Evolutionary conservation across 139 green algal genomes (phyloP).

Genomic region (Chlamydomonas sphaeroides): DNA sequence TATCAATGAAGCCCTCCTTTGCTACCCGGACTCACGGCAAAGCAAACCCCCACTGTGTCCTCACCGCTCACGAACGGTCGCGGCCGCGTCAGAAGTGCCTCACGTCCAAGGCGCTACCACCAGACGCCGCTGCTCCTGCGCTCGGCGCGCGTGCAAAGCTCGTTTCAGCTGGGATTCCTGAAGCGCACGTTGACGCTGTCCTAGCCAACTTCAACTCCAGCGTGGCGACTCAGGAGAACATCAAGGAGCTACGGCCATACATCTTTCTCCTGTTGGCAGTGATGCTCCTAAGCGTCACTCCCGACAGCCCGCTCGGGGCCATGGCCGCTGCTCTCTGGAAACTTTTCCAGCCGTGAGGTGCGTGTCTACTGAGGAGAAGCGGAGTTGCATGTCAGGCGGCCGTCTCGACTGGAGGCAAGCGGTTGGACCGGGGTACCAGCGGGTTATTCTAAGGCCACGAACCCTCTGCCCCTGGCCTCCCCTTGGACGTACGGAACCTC

Average conservation of each 20-base stretch:
- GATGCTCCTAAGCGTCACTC: background rate
- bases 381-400: too few species aligned
- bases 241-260: constrained; percentile 7
- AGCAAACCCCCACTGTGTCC: background rate
- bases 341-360: too few species aligned
- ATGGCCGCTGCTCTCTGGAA: background rate
- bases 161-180: background rate
- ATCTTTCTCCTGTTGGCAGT: background rate
- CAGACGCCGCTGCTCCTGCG: background rate
- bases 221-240: constrained; percentile 2
- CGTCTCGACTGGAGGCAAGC: too few species aligned
- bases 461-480: too few species aligned
- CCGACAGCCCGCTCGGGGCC: background rate
- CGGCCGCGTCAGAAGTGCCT: background rate
- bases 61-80: constrained; percentile 2
- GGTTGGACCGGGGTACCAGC: too few species aligned
- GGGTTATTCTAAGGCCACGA: too few species aligned
- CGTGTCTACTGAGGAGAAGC: too few species aligned
- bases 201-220: constrained; percentile 1
- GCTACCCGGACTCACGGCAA: background rate
- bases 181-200: constrained; percentile 3
- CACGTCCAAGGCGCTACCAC: background rate
- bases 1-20: background rate
- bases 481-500: too few species aligned
- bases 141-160: background rate